Base-by-base conservation (phyloP, 371 early-diverging fungal genomes). In the Actinomucor elegans region DNA sequence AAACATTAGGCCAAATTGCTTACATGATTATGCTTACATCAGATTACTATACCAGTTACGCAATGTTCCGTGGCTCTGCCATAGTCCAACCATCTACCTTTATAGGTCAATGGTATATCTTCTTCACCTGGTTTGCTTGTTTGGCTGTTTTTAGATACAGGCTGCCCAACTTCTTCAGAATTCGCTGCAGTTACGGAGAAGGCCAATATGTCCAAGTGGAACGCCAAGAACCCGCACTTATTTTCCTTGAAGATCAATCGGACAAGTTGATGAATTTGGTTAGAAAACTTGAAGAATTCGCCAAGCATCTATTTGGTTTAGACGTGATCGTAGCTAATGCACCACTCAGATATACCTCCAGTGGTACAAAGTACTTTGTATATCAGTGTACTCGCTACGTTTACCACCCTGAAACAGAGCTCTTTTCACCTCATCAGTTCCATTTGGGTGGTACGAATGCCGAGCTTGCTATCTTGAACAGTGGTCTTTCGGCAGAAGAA, bases 321-420 rank as follows among this genome's bases (percentile, higher is more conserved):
- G 71, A 77, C 52, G 71, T 73, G 12, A 60, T 68, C 8, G 70
- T 80, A 18, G 61, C 59, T 9, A 75, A 81, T 7, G 58, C 69
- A n/a, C 43, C 34, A 2, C 52, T 88, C 10, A 49, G 65, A 20
- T 53, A 63, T 18, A 88, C 89, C 9, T 59, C 64, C 7, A 59
- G 68, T 20, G 84, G 84, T n/a, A 75, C 77, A 4, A 66, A 67
- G 29, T 92, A 79, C 71, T 87, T 92, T 62, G 78, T 77, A 14
- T 87, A 85, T 63, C 89, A 90, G 50, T 89, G 89, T 63, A 84
- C 88, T 12, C 85, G 92, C 20, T 92, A 85, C 64, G 59, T 58
- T 6, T 58, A 58, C 17, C 52, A 52, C 28, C 47, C 52, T 15
- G 41, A 46, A 40, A 45, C 46, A 12, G 41, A 67, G 15, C 54